Percentiles rank a stretch among this genome's conserved stretches.
Conservation (phyloP, 768 basidiomycete species). For the Hysterangium stoloniferum region DNA sequence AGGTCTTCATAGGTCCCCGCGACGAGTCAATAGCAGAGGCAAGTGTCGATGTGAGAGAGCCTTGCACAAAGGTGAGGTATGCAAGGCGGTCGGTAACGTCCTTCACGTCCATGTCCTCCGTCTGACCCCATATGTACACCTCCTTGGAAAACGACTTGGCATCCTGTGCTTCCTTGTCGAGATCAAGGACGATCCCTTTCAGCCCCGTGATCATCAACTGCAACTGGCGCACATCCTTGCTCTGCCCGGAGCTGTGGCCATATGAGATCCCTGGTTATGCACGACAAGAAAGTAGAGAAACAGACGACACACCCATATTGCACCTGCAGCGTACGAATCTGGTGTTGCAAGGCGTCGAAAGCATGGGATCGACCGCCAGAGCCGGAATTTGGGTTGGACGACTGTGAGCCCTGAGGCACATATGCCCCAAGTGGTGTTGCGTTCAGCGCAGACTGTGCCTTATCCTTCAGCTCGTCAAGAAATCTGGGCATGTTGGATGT, state of each 20-base stretch:
- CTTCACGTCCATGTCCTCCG: slow-evolving; percentile 60
- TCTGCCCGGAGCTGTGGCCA: slow-evolving; percentile 1
- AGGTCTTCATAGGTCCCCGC: slow-evolving; percentile 57
- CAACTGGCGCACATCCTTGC: slow-evolving; percentile 20
- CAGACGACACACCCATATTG: slow-evolving; percentile 52
- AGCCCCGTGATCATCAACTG: slow-evolving; percentile 75
- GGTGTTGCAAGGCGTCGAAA: slow-evolving; percentile 59
- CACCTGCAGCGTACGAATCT: slow-evolving; percentile 65
- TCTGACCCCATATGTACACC: slow-evolving; percentile 77
- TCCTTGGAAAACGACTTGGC: slow-evolving; percentile 74
- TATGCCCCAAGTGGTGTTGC: slow-evolving; percentile 51
- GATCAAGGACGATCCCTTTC: slow-evolving; percentile 73
- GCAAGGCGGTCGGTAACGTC: slow-evolving; percentile 81
- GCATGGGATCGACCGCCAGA: slow-evolving; percentile 40
- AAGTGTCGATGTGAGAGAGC: slow-evolving; percentile 54
- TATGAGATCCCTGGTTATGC: neutral
- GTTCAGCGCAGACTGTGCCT: slow-evolving; percentile 65
- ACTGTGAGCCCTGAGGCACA: slow-evolving; percentile 29
- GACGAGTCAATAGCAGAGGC: slow-evolving; percentile 56
- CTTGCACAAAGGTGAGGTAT: slow-evolving; percentile 72
- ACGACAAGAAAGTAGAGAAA: neutral
- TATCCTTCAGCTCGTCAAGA: slow-evolving; percentile 62
- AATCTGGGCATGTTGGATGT: slow-evolving; percentile 46
- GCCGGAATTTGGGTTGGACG: neutral
- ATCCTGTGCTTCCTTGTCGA: slow-evolving; percentile 59